Base-by-base conservation (phyloP, 306 rosid species). In the Chamaecrista fasciculata region DNA sequence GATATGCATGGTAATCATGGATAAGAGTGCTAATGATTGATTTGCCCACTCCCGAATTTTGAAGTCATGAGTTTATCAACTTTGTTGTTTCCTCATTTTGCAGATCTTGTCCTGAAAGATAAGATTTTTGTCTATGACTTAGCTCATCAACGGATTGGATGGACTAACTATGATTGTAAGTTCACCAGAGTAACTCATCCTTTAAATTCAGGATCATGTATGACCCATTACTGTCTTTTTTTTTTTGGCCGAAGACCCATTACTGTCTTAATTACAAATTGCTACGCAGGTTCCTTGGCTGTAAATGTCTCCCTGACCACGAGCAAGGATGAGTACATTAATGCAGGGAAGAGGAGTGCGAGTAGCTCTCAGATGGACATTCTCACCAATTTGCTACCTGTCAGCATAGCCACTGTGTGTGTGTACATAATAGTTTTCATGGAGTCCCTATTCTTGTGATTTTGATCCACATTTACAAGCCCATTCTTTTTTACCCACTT, bases 91-190 rank as follows among this genome's bases (percentile, higher is more conserved):
- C 70, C 68, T 73, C 33, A 37, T 61, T 49, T 70, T 83, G 73
- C 87, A 90, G 96, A 92, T 86, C 84, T 92, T 66, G 86, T 92
- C 75, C 79, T 90, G 24, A 93, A 93, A 81, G 97, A 90, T 69
- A 90, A 85, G 87, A 90, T 93, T 42, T 43, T 93, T 62, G 91
- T 93, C 56, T 93, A 90, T 37, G 98, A 90, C 76, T 72, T 93
- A 47, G 93, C 86, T 71, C 91, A 46, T 62, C 96, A 88, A 80
- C 81, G 83, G 57, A 71, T 93, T 23, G 97, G 98, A 67, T 93
- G 97, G 97, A 70, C 94, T 11, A 83, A 82, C 82, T 90, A 90
- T 15, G 96, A 93, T 37, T 93, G 96, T 93, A 84, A 87, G 96
- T 84, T 78, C 29, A 36, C 76, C 67, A 8, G n/a, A 40, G 5